phyloP scores from a whole-genome alignment of 2,329 filamentous ascomycete genomes.

The Cryphonectria radicalis region DNA sequence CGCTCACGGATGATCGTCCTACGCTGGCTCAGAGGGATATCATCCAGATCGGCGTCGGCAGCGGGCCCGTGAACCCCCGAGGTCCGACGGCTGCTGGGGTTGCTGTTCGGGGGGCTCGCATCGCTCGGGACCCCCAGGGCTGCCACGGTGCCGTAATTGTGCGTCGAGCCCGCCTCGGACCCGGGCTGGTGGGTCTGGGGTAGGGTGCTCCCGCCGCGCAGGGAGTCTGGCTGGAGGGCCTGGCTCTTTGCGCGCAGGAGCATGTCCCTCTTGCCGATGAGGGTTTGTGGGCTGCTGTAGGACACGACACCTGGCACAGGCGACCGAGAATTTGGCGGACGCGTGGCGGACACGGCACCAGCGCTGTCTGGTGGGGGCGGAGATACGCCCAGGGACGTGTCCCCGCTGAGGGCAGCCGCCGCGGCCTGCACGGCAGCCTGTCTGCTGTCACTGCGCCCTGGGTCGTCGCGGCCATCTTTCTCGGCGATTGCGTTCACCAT shows the following conservation, averaged over 20 bases:
- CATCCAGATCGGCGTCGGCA: constrained; percentile 56
- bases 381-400: constrained; percentile 31
- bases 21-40: constrained; percentile 73
- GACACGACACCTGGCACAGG: constrained; percentile 53
- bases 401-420: constrained; percentile 19
- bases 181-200: constrained; percentile 33
- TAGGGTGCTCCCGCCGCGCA: constrained; percentile 6
- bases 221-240: constrained; percentile 34
- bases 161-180: constrained; percentile 49
- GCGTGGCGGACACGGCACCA: constrained; percentile 15
- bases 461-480: constrained; percentile 39
- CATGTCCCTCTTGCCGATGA: constrained; percentile 60
- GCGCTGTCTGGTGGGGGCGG: constrained; percentile 29
- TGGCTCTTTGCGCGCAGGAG: constrained; percentile 53
- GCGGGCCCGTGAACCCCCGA: background rate
- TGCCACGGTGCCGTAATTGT: constrained; percentile 34
- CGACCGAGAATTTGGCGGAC: constrained; percentile 32
- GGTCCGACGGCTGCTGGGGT: constrained; percentile 19
- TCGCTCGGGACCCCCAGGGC: constrained; percentile 12
- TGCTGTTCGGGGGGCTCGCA: constrained; percentile 22
- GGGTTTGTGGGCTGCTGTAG: constrained; percentile 57
- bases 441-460: constrained; percentile 19
- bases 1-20: constrained; percentile 59
- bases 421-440: constrained; percentile 32
- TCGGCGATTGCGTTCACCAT: constrained; percentile 45